Base-by-base conservation (phyloP, 1,139 yeast genomes). In the Diutina pseudorugosa region DNA sequence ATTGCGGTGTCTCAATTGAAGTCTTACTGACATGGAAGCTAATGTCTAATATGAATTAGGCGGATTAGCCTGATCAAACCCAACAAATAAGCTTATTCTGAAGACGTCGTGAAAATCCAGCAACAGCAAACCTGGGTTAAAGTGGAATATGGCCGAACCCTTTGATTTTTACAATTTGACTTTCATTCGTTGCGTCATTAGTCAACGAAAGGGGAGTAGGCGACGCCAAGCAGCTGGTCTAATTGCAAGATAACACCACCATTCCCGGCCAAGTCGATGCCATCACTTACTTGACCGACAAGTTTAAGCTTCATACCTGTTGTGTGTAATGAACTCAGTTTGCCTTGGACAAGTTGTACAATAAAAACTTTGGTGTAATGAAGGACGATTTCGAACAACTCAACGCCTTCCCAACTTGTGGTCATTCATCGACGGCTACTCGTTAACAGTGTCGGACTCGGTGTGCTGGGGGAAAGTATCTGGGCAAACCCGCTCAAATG, bases 401-500 rank as follows among this genome's bases (percentile, higher is more conserved):
- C 60, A 97, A 93, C 61, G 70, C 83, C 93, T 84, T 67, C 77
- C 93, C 67, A 88, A 88, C 75, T 82, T 87, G 74, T 82, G 96
- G 65, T 80, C 96, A 3, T 90, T 79, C 64, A 66, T 89, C 54
- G 76, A 80, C 56, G 95, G 95, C 18, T 77, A 82, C 68, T 61
- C 73, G 25, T 73, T 79, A 56, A 72, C 94, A 12, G 69, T 82
- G 53, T 94, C 95, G 53, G 98, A 93, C 69, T 73, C 89, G 56
- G 88, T 94, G 16, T 76, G 86, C 33, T 93, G 97, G 97, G 98
- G 98, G 68, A 87, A 85, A 48, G n/a, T n/a, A 76, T 93, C 61
- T 82, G 97, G 71, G 87, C 95, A 58, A 91, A 93, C 66, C 89
- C 95, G 53, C 77, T 91, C 67, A 91, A 89, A 42, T 42, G 47